Base-by-base conservation (phyloP, 2,329 filamentous ascomycete species). In the Colletotrichum tropicicola region DNA sequence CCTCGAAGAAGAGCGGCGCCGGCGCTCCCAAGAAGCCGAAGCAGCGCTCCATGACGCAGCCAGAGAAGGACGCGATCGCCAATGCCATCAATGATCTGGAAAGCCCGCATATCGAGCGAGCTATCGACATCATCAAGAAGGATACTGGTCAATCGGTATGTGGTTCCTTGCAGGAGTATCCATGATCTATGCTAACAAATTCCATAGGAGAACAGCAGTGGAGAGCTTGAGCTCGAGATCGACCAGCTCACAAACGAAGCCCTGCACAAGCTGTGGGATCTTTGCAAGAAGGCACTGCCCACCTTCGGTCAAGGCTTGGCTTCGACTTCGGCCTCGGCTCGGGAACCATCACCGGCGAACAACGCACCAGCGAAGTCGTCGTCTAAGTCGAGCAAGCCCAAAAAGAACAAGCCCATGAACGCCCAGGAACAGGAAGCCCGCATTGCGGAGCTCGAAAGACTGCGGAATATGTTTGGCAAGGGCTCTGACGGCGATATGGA, bases 11-110 rank as follows among this genome's bases (percentile, higher is more conserved):
- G 70, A 61, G 54, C 51, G 73, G 74, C 62, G 82, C 88, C 75
- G 85, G 86, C 4, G 73, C 77, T 0, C 58, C 73, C 6, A 81
- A 80, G 72, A 81, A 78, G 73, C 21, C 59, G 12, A 85, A 83
- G 66, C 89, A 87, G 71, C 81, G 85, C n/a, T 85, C 86, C 57
- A 87, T 92, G 73, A 88, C 93, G 45, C 90, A 88, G 64, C 85
- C 91, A 4, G 94, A 99, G 79, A 98, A 98, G 82, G 93, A 96
- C 62, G 88, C 94, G 69, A 97, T 99, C 62, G 95, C 93, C 2
- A 90, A 91, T 63, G 92, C 92, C 13, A 96, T 97, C 68, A 92
- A 91, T 71, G 90, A 90, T 67, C 88, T 98, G 61, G 90, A 94
- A 17, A 91, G 91, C 52, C 83, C 85, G n/a, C 89, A 93, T 69